These are phyloP conservation scores for Phytopythium litorale DNA, from an alignment of 352 stramenopile species.

Conservation along the genomic window DNA sequence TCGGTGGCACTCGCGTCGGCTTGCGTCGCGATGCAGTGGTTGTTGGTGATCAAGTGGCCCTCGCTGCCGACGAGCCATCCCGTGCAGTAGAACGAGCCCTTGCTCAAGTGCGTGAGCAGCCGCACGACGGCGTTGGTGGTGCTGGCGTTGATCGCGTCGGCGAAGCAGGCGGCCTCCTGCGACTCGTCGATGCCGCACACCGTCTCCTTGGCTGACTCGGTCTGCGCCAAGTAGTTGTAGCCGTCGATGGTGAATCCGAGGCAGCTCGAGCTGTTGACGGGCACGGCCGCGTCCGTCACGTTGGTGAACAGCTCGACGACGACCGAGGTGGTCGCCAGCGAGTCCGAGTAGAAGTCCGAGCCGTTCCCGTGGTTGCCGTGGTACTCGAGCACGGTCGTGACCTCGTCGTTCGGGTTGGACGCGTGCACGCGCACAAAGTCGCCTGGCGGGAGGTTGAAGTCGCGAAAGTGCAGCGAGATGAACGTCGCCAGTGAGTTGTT, in stretches of 20 bases:
- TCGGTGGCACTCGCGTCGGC: slow-evolving; percentile 51
- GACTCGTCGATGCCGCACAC: slow-evolving; percentile 64
- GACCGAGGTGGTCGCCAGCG: slow-evolving; percentile 33
- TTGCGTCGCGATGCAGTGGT: slow-evolving; percentile 66
- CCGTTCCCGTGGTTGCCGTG: slow-evolving; percentile 20
- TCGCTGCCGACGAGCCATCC: slow-evolving; percentile 74
- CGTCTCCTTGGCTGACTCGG: slow-evolving; percentile 36
- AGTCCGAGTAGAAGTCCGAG: slow-evolving; percentile 30
- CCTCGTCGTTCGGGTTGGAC: slow-evolving; percentile 19
- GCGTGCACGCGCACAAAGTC: slow-evolving; percentile 54
- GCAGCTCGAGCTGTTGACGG: slow-evolving; percentile 23
- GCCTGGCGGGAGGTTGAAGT: slow-evolving; percentile 52
- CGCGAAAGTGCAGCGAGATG: slow-evolving; percentile 55
- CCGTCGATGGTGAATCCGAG: slow-evolving; percentile 48
- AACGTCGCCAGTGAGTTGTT: slow-evolving; percentile 49
- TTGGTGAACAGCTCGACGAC: slow-evolving; percentile 34
- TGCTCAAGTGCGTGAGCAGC: slow-evolving; percentile 60
- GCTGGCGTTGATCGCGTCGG: slow-evolving; percentile 13
- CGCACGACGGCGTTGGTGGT: slow-evolving; percentile 39
- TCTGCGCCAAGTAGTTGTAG: slow-evolving; percentile 36
- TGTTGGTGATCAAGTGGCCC: slow-evolving; percentile 74
- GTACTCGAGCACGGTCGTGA: slow-evolving; percentile 25
- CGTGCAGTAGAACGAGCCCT: slow-evolving; percentile 60
- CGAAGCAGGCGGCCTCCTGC: slow-evolving; percentile 55
- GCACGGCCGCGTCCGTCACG: background rate